Evolutionary conservation across 805 yeast genomes (phyloP).

Genomic region (Hemisphaericaspora nanyangensis): DNA sequence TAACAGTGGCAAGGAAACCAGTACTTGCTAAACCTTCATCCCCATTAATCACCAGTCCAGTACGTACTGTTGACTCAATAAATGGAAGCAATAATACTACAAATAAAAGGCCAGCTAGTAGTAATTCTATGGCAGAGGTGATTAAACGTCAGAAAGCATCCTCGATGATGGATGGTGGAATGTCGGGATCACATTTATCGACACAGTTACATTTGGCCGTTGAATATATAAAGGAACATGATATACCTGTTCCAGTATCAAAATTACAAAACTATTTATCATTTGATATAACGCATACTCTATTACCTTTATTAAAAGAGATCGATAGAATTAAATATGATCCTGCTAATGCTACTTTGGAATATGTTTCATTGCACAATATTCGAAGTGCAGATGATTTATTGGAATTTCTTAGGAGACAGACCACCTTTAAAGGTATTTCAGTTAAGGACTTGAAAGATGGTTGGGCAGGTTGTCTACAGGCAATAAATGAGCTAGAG

Average conservation of each 20-base stretch:
- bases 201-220: constrained; percentile 89
- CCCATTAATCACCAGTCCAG: constrained; percentile 8
- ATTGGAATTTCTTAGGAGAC: constrained; percentile 66
- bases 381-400: constrained; percentile 79
- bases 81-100: too few species aligned
- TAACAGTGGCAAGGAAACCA: constrained; percentile 27
- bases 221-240: constrained; percentile 75
- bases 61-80: background rate
- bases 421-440: constrained; percentile 83
- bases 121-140: constrained; percentile 28
- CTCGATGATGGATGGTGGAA: constrained; percentile 12
- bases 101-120: constrained; percentile 13
- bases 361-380: constrained; percentile 85
- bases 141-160: constrained; percentile 29
- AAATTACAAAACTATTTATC: constrained; percentile 67
- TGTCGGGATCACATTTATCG: constrained; percentile 64
- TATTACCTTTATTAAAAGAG: constrained; percentile 68
- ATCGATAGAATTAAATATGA: constrained; percentile 76
- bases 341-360: constrained; percentile 58
- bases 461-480: constrained; percentile 92
- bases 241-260: constrained; percentile 62
- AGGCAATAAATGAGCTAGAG: constrained; percentile 76
- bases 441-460: constrained; percentile 78
- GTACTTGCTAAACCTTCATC: constrained; percentile 16
- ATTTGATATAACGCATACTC: constrained; percentile 54